Evolutionary conservation across 176 grass and related monocot genomes (phyloP).

Genomic region (Aegilops longissima): DNA sequence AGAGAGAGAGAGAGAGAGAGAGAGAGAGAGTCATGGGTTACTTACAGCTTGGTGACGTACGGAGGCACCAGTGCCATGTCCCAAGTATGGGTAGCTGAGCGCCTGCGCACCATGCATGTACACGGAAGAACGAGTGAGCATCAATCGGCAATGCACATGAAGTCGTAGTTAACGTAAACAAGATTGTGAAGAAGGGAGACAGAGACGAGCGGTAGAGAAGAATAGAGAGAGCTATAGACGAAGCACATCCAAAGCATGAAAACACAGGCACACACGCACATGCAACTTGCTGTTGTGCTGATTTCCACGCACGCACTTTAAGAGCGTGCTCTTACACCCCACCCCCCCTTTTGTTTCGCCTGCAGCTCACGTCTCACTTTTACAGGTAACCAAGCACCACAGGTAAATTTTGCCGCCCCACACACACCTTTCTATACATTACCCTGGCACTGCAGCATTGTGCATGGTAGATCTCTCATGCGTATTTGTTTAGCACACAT

Average conservation of each 20-base stretch:
- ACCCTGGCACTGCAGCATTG: neutral
- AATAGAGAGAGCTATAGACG: neutral
- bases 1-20: neutral
- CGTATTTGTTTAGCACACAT: neutral
- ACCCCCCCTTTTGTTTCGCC: constrained; percentile 43
- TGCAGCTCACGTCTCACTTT: neutral
- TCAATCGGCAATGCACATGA: neutral
- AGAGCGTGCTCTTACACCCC: constrained; percentile 62
- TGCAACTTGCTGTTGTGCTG: constrained; percentile 20
- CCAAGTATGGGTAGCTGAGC: constrained; percentile 78
- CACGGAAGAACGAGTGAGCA: neutral
- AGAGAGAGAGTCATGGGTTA: neutral
- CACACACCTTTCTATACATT: neutral
- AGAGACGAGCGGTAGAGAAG: neutral
- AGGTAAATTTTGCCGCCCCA: neutral
- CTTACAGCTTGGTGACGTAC: constrained; percentile 45
- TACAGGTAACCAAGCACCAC: neutral
- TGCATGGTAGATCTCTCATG: neutral
- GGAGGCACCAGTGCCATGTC: constrained; percentile 30
- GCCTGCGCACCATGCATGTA: constrained; percentile 41
- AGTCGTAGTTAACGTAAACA: neutral
- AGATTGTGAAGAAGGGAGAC: neutral
- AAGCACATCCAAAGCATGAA: constrained; percentile 18
- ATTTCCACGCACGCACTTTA: constrained; percentile 43
- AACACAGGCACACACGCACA: neutral